Evolutionary conservation across 202 grass and related monocot species (phyloP), one percentile per base, ranked within the genome.

Genomic region (Carex sylvatica): DNA sequence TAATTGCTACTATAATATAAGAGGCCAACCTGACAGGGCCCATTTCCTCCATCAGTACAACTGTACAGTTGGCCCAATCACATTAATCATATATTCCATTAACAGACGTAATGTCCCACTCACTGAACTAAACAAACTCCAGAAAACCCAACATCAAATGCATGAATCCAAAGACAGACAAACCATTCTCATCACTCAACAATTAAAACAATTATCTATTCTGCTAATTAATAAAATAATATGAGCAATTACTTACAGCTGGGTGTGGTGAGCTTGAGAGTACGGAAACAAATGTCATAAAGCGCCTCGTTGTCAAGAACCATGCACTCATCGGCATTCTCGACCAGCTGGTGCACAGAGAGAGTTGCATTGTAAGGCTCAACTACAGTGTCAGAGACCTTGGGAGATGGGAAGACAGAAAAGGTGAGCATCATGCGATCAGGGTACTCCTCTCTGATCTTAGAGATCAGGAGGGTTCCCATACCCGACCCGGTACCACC

Each of bases 401-500:
- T 95, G 1, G 93, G 93, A 13, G 93, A 95, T 6, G 93, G 93
- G 63, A 95, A 95, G 7, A 95, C 93, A 26, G 93, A 95, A 82
- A 95, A 95, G 2, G 93, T 95, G 7, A 95, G 93, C 93, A 95
- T 95, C 93, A 95, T 95, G 58, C 93, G 67, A 40, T 95, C 93
- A 44, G 93, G 93, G 74, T 92, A 95, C 82, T 95, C 93, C 83
- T 95, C 93, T 66, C 93, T 85, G 88, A 95, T 95, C 90, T 95
- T 95, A 56, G 93, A 95, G 88, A 95, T 95, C 73, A 95, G 70
- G 30, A 95, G 90, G 15, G 93, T 95, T 30, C 93, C 93, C 93
- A 95, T 95, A 31, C 93, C 93, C 66, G 93, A 95, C 31, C 93
- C 93, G 16, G 93, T 95, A 12, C 93, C 93, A 70, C 93, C 93